These are phyloP conservation scores for Cytospora chrysosperma DNA, from an alignment of 2,329 filamentous ascomycete genomes.

Conservation along the genomic window DNA sequence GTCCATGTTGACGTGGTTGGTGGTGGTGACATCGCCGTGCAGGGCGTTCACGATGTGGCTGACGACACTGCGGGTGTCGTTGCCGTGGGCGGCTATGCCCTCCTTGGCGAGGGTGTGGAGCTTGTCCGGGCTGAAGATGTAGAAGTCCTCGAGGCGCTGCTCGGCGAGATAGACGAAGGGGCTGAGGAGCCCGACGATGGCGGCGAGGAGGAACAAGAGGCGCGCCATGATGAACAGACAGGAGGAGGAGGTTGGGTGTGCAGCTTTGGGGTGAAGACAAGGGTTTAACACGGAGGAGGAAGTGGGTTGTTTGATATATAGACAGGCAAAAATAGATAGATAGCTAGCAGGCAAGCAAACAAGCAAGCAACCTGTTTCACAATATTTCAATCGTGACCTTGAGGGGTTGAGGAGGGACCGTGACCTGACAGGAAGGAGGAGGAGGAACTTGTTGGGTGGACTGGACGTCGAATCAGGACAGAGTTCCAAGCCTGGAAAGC, in stretches of 20 bases:
- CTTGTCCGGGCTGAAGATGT: constrained; percentile 70
- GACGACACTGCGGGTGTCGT: constrained; percentile 70
- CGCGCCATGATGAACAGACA: constrained; percentile 26
- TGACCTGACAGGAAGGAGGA: too few relatives aligned
- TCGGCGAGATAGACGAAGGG: constrained; percentile 57
- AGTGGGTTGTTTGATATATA: not conserved
- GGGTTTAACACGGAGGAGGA: not conserved
- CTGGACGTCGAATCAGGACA: too few relatives aligned
- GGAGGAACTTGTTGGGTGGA: not conserved
- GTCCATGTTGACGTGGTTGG: constrained; percentile 60
- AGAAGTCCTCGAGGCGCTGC: constrained; percentile 62
- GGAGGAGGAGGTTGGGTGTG: not conserved
- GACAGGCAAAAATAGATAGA: too few relatives aligned
- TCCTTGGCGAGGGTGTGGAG: constrained; percentile 67
- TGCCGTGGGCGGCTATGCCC: constrained; percentile 67
- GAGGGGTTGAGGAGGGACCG: not conserved
- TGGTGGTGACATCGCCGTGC: constrained; percentile 50
- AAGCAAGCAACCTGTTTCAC: too few relatives aligned
- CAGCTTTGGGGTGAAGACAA: too few relatives aligned
- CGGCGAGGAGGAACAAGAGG: constrained; percentile 49
- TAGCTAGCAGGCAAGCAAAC: too few relatives aligned
- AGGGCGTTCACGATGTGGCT: constrained; percentile 69
- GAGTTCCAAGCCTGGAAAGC: not conserved
- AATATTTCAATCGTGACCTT: not conserved
- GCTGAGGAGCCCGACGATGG: constrained; percentile 54